phyloP scores from a whole-genome alignment of 208 protist species.

The Phytomonas sp. region DNA sequence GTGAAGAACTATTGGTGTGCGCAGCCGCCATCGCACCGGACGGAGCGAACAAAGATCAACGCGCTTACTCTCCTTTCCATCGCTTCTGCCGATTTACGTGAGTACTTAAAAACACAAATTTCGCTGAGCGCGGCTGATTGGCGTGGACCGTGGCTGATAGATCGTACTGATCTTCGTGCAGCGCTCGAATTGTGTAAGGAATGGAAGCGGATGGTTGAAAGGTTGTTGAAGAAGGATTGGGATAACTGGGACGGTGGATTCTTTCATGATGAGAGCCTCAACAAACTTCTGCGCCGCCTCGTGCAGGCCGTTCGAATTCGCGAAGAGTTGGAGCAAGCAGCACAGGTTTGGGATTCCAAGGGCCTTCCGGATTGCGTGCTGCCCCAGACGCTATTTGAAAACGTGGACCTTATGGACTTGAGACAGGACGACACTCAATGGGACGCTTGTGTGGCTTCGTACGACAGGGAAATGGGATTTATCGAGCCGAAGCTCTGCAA shows the following conservation, averaged over 20 bases:
- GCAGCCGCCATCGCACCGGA: constrained; percentile 12
- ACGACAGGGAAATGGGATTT: constrained; percentile 82
- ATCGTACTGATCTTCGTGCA: constrained; percentile 33
- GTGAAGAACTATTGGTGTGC: constrained; percentile 55
- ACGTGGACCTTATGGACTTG: constrained; percentile 54
- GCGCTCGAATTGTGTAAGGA: constrained; percentile 52
- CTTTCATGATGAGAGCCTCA: constrained; percentile 68
- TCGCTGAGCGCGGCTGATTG: constrained; percentile 63
- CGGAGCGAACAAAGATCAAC: constrained; percentile 62
- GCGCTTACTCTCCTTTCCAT: constrained; percentile 75
- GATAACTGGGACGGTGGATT: constrained; percentile 59
- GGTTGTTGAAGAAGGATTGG: constrained; percentile 57
- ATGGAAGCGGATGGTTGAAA: constrained; percentile 48
- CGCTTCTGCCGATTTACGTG: constrained; percentile 74
- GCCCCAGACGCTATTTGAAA: constrained; percentile 73
- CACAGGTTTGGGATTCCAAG: constrained; percentile 22
- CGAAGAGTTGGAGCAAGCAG: constrained; percentile 34
- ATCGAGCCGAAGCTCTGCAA: constrained; percentile 60
- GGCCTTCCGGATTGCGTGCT: constrained; percentile 36
- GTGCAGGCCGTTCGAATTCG: constrained; percentile 67
- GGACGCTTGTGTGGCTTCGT: constrained; percentile 45
- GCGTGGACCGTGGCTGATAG: constrained; percentile 75
- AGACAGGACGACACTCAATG: constrained; percentile 21
- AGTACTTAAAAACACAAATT: constrained; percentile 74
- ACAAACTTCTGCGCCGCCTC: constrained; percentile 51